These are phyloP conservation scores for Fusarium transvaalense DNA, from an alignment of 2,329 filamentous ascomycete species.

Conservation along the genomic window DNA sequence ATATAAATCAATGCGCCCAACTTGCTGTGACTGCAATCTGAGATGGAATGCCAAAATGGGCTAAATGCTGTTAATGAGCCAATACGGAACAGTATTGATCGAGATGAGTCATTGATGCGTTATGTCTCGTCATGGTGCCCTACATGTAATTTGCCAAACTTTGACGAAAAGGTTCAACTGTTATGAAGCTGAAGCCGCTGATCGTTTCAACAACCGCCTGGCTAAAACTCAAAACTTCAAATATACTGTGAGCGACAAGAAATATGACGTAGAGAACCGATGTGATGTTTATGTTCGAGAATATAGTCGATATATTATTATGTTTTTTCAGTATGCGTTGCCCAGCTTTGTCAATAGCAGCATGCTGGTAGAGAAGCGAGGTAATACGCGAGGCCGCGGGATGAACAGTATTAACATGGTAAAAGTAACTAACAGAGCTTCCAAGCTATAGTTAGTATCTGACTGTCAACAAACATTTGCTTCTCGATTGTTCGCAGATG, in stretches of 20 bases:
- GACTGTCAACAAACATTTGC: background rate
- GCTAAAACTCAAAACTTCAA: background rate
- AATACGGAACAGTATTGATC: background rate
- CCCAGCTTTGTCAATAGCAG: background rate
- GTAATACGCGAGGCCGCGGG: slow-evolving; percentile 1
- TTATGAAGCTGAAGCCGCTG: background rate
- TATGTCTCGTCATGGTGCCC: background rate
- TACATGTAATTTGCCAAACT: background rate
- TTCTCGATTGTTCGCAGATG: background rate
- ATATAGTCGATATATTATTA: background rate
- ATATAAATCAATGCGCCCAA: background rate
- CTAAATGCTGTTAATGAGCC: background rate
- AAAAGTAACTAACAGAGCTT: background rate
- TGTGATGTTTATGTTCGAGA: background rate
- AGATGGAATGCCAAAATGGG: background rate
- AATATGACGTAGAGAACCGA: background rate
- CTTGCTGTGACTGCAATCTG: background rate
- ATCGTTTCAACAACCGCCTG: background rate
- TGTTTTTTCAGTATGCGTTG: background rate
- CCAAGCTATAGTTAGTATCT: background rate
- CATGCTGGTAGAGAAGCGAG: slow-evolving; percentile 8
- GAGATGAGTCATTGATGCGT: background rate
- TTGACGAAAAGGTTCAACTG: background rate
- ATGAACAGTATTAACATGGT: background rate
- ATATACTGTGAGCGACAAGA: background rate